phyloP scores from a whole-genome alignment of 805 yeast genomes.

The Vanderwaltozyma verrucispora region DNA sequence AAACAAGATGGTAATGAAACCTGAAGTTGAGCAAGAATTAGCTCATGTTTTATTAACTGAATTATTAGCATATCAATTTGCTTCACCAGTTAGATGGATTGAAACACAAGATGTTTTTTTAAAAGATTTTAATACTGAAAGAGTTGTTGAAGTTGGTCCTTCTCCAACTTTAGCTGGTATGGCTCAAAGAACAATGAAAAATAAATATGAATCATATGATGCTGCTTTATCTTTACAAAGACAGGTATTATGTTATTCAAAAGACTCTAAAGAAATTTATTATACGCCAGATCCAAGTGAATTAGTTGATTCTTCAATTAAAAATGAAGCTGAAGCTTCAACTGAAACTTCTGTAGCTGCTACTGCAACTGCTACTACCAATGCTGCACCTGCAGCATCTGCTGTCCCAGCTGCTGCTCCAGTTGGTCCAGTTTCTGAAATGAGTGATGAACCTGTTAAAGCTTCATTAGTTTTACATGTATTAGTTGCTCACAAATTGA shows the following conservation, averaged over 20 bases:
- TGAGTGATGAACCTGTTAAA: slow-evolving; percentile 83
- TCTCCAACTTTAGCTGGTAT: slow-evolving; percentile 97
- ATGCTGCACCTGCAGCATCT: slow-evolving; percentile 46
- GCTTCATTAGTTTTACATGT: slow-evolving; percentile 78
- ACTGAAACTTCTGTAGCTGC: slow-evolving; percentile 26
- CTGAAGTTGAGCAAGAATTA: slow-evolving; percentile 95
- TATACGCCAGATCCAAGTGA: slow-evolving; percentile 73
- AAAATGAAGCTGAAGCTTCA: slow-evolving; percentile 21
- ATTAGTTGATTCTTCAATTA: slow-evolving; percentile 22
- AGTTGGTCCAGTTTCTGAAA: slow-evolving; percentile 69
- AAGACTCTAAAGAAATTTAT: slow-evolving; percentile 93
- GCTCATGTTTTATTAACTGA: slow-evolving; percentile 93
- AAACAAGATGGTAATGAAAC: slow-evolving; percentile 34
- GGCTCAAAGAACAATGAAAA: slow-evolving; percentile 96
- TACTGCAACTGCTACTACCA: slow-evolving; percentile 41
- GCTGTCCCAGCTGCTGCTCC: slow-evolving; percentile 58
- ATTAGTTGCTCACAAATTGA: slow-evolving; percentile 89
- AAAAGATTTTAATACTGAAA: slow-evolving; percentile 88
- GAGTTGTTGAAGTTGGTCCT: slow-evolving; percentile 98
- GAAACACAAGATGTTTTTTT: slow-evolving; percentile 98
- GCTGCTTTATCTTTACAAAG: slow-evolving; percentile 83
- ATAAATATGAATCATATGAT: slow-evolving; percentile 88
- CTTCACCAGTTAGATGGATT: slow-evolving; percentile 99
- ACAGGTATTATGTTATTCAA: slow-evolving; percentile 90
- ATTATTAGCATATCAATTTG: slow-evolving; percentile 95